These are phyloP conservation scores for Flaveria trinervia DNA, from an alignment of 129 eudicot species.

Conservation along the genomic window DNA sequence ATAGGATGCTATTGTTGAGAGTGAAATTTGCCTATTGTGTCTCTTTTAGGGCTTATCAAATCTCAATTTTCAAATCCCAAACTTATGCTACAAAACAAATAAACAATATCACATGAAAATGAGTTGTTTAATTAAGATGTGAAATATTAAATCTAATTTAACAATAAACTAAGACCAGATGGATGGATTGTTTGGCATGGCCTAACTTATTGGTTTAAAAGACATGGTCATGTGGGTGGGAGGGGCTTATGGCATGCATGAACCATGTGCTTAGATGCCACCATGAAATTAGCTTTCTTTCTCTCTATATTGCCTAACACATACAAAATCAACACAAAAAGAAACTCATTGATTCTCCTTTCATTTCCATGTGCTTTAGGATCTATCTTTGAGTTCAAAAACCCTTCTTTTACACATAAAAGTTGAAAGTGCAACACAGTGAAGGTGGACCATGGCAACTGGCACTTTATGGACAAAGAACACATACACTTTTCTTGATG, in stretches of 20 bases:
- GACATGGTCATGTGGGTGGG: constrained; percentile 39
- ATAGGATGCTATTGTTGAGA: neutral
- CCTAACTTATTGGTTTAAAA: constrained; percentile 27
- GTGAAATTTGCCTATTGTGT: neutral
- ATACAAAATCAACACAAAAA: constrained; percentile 20
- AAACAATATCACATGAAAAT: constrained; percentile 22
- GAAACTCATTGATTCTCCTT: constrained; percentile 33
- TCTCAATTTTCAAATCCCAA: constrained; percentile 11
- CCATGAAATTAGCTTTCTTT: constrained; percentile 28
- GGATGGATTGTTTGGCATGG: constrained; percentile 30
- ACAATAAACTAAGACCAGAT: constrained; percentile 15
- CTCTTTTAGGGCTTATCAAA: constrained; percentile 15
- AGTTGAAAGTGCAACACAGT: constrained; percentile 32
- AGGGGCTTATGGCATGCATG: constrained; percentile 30
- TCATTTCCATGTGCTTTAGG: constrained; percentile 34
- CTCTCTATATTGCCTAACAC: constrained; percentile 32
- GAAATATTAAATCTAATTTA: constrained; percentile 18
- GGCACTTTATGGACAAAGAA: constrained; percentile 32
- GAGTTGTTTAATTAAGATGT: neutral
- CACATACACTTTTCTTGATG: constrained; percentile 19
- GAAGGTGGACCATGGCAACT: constrained; percentile 34
- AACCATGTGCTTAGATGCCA: constrained; percentile 36
- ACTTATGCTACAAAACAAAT: constrained; percentile 10
- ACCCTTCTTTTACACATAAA: constrained; percentile 28
- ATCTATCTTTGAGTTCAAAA: constrained; percentile 38